A percentile compares a stretch with the other conserved stretches of the same genome.
phyloP scores from a whole-genome alignment of 225 moss, liverwort and hornwort species.

The Pseudisothecium myosuroides region DNA sequence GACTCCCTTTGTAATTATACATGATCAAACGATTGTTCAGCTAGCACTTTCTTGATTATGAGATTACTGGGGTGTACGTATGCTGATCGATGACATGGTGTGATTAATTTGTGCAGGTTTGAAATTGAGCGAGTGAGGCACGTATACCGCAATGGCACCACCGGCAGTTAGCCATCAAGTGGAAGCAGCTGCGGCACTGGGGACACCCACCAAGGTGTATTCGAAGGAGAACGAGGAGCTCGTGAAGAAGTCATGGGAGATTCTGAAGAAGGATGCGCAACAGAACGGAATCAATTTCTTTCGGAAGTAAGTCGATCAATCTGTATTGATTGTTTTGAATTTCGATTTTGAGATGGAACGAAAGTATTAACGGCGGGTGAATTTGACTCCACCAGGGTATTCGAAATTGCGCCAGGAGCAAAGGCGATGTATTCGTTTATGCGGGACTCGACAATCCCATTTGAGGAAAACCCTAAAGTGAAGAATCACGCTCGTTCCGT shows the following conservation, averaged over 20 bases:
- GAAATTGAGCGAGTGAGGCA: neutral
- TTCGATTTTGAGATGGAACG: neutral
- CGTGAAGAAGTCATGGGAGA: conserved; percentile 47
- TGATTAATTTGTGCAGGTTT: neutral
- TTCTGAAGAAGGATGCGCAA: conserved; percentile 32
- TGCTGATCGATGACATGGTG: neutral
- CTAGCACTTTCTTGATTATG: too few relatives aligned
- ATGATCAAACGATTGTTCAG: neutral
- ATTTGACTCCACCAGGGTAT: conserved; percentile 15
- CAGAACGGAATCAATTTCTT: conserved; percentile 35
- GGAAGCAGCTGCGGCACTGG: neutral
- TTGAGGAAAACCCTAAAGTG: conserved; percentile 43
- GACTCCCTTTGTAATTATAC: neutral
- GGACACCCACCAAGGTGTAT: neutral
- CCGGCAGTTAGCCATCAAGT: too few relatives aligned
- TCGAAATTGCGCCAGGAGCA: conserved; percentile 44
- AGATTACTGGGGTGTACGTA: too few relatives aligned
- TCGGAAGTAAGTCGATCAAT: conserved; percentile 7
- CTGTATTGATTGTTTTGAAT: neutral
- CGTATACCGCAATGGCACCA: neutral
- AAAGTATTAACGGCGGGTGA: neutral
- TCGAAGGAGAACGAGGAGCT: conserved; percentile 30
- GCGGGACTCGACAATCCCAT: conserved; percentile 29
- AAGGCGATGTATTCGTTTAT: conserved; percentile 40
- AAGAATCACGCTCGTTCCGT: conserved; percentile 33